A percentile compares a stretch with the other conserved stretches of the same genome.
Conservation (phyloP, 2,329 filamentous ascomycete genomes). For the Trichoderma simmonsii region DNA sequence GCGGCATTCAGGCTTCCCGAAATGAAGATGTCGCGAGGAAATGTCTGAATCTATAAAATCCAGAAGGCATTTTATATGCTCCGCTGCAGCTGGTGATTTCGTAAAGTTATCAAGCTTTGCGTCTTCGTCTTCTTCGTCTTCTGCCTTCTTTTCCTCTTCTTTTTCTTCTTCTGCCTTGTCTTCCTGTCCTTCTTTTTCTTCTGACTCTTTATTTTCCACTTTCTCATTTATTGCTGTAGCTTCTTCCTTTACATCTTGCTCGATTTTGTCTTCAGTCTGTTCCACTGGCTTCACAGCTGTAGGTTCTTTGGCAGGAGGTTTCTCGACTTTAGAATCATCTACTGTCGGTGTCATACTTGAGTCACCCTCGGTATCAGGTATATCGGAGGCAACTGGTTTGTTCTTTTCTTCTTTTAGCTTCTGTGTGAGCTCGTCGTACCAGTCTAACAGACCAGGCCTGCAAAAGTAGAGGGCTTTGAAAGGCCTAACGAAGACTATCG, state of each 20-base stretch:
- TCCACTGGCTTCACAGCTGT: not conserved
- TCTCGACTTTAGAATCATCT: not conserved
- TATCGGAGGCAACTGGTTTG: not conserved
- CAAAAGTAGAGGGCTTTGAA: constrained; percentile 12
- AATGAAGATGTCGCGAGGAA: not conserved
- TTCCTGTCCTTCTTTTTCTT: not conserved
- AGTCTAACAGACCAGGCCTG: not conserved
- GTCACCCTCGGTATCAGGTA: too few species aligned
- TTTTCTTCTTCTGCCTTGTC: not conserved
- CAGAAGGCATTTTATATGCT: not conserved
- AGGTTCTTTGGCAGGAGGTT: not conserved
- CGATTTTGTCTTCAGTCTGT: not conserved
- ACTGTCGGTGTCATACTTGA: too few species aligned
- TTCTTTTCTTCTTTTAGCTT: not conserved
- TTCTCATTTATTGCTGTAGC: not conserved
- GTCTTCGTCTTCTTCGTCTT: not conserved
- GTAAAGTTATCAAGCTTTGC: not conserved
- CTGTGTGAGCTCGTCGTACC: not conserved
- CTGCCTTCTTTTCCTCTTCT: not conserved
- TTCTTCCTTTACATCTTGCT: not conserved
- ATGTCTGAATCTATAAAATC: constrained; percentile 6
- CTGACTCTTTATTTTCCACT: not conserved
- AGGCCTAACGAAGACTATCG: constrained; percentile 1
- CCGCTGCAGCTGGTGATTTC: not conserved
- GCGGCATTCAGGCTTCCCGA: not conserved